Base-by-base conservation (phyloP, 192 early-diverging fungal genomes). In the Coemansia sp. region DNA sequence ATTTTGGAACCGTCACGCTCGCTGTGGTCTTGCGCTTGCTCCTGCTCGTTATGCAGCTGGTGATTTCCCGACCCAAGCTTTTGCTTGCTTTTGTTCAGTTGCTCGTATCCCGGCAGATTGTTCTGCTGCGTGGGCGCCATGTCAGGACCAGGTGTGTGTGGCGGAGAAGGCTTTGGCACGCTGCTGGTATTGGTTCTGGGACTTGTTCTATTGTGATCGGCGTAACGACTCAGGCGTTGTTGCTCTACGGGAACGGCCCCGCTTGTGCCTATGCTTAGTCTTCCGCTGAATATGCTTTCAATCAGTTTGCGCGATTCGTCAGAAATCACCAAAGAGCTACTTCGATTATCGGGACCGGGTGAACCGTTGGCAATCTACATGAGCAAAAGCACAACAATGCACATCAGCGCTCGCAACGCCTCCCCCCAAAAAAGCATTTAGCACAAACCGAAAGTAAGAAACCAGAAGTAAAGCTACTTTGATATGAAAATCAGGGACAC, bases 1-100 rank as follows among this genome's bases (percentile, higher is more conserved):
- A 81, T 81, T 53, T 75, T 81, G 67, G 48, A 63, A n/a, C 70
- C 78, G 55, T 81, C 77, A 34, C 77, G 77, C 65, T 79, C 77
- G 63, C 40, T 26, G 28, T 63, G 69, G 46, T 71, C 69, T 35
- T 59, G 58, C 29, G 63, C 15, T 3, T 55, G 57, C 68, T 42
- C 68, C 62, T 34, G 45, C 46, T 71, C 40, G 20, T 58, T 29
- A 60, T 63, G 64, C 56, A 40, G 42, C 42, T 61, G 63, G 33
- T 53, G 31, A 52, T 51, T 37, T 0, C 46, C 62, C 12, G 57
- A 28, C 13, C 63, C 63, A 25, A 55, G 58, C 33, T 43, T 59
- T 12, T 39, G 31, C 35, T 48, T 57, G 55, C 18, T 57, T 34
- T 34, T 57, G 55, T 26, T 34, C 7, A 20, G 30, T 18, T 30